phyloP scores from a whole-genome alignment of 495 filamentous ascomycete genomes.

The Cercophora scortea region DNA sequence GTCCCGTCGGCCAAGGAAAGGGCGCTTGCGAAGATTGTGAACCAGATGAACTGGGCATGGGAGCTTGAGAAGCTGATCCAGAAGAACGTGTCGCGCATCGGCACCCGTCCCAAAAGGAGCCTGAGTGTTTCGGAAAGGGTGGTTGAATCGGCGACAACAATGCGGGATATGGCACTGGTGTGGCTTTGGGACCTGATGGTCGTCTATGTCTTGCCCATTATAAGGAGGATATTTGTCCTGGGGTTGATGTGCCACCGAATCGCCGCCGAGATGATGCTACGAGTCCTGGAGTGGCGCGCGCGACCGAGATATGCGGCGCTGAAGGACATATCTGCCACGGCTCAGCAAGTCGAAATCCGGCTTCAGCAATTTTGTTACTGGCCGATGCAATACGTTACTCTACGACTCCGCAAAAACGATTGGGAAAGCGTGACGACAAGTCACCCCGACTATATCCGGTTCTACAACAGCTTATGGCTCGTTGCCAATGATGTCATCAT shows the following conservation, averaged over 20 bases:
- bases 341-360: slow-evolving; percentile 97
- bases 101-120: slow-evolving; percentile 68
- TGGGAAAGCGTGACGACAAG: slow-evolving; percentile 95
- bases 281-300: slow-evolving; percentile 80
- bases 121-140: slow-evolving; percentile 93
- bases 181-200: slow-evolving; percentile 63
- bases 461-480: slow-evolving; percentile 98
- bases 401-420: slow-evolving; percentile 79
- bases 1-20: slow-evolving; percentile 73
- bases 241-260: slow-evolving; percentile 74
- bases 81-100: slow-evolving; percentile 77
- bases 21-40: slow-evolving; percentile 72
- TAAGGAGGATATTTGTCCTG: slow-evolving; percentile 65
- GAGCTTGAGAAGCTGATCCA: slow-evolving; percentile 78
- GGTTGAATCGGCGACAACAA: slow-evolving; percentile 81
- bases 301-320: slow-evolving; percentile 73
- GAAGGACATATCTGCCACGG: slow-evolving; percentile 93
- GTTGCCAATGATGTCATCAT: slow-evolving; percentile 99
- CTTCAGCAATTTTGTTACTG: slow-evolving; percentile 98
- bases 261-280: slow-evolving; percentile 70
- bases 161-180: slow-evolving; percentile 66
- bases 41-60: slow-evolving; percentile 93
- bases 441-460: slow-evolving; percentile 97
- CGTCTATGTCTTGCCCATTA: slow-evolving; percentile 69
- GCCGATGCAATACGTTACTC: slow-evolving; percentile 91